Base-by-base conservation (phyloP, 768 basidiomycete genomes). In the Leccinum barrowsii region DNA sequence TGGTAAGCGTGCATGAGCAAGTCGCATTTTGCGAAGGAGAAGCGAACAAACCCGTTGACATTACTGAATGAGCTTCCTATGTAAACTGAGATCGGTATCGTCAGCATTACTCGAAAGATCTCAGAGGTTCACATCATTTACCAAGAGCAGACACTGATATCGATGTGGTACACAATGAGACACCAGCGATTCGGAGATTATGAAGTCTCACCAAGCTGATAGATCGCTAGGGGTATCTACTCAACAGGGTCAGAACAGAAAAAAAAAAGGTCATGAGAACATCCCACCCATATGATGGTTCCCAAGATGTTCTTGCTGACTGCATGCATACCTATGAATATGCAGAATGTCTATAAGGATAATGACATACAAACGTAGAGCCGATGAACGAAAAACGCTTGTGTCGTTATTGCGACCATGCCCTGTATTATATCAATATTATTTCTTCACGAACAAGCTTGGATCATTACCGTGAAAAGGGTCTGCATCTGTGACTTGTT, bases 171-270 rank as follows among this genome's bases (percentile, higher is more conserved):
- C n/a, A 40, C 17, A 40, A 40, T 40, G 40, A 40, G 40, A 40
- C 40, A 40, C 30, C 30, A 40, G 8, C n/a, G 4, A 4, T 40
- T 40, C 8, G n/a, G 40, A n/a, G 17, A 40, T 10, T n/a, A 40
- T n/a, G 17, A 32, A n/a, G 15, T 47, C 58, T 55, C 42, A 59
- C 58, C 54, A 21, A 59, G 40, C 4, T 51, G 54, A 21, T 37
- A 59, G n/a, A 48, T 21, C 19, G 50, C 50, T 12, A 34, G 3
- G 17, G 54, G 58, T 21, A 55, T 11, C 58, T 59, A 42, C n/a
- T 21, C 21, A 5, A 30, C 12, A 50, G 8, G 12, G 28, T 4
- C 40, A 40, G 40, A 4, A 40, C 40, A 40, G 17, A 40, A 40
- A 11, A 37, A 24, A 40, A 40, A 40, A n/a, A 40, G 8, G 17